Conservation (phyloP, 805 yeast species). For the Nakazawaea ambrosiae region DNA sequence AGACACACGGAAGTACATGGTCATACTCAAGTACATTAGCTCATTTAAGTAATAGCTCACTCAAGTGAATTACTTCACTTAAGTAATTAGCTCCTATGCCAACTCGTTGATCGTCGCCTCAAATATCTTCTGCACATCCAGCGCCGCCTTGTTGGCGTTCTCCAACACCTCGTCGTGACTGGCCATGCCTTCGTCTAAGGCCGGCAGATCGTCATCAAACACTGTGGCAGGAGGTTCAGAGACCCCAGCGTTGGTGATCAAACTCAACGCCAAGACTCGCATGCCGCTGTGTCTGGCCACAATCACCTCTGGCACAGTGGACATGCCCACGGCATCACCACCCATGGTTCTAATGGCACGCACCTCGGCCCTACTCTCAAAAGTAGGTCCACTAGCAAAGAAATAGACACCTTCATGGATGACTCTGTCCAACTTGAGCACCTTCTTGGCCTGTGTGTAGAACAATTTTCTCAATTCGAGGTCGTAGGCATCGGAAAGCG, state of each 20-base stretch:
- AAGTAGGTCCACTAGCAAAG: slow-evolving; percentile 90
- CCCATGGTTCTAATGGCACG: slow-evolving; percentile 65
- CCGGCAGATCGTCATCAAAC: slow-evolving; percentile 35
- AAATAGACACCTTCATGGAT: slow-evolving; percentile 85
- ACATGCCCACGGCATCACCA: slow-evolving; percentile 96
- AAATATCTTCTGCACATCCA: slow-evolving; percentile 69
- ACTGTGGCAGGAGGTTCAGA: slow-evolving; percentile 64
- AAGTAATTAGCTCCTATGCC: too few relatives aligned
- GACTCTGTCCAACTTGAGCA: slow-evolving; percentile 35
- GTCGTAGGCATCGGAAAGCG: slow-evolving; percentile 87
- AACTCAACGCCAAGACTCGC: slow-evolving; percentile 74
- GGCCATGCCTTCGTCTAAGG: slow-evolving; percentile 70
- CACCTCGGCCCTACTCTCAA: slow-evolving; percentile 90
- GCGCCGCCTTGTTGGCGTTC: slow-evolving; percentile 72
- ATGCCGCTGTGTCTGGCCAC: slow-evolving; percentile 87
- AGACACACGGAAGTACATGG: too few relatives aligned
- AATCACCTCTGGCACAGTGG: slow-evolving; percentile 93
- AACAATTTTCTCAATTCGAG: slow-evolving; percentile 59
- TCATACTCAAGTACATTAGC: too few relatives aligned
- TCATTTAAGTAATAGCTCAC: too few relatives aligned
- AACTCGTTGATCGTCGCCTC: slow-evolving; percentile 46
- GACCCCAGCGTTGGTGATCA: slow-evolving; percentile 82
- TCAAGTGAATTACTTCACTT: too few relatives aligned
- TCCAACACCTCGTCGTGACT: slow-evolving; percentile 88
- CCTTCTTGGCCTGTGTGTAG: slow-evolving; percentile 42